Percentiles rank a stretch among this genome's conserved stretches.
phyloP scores from a whole-genome alignment of 352 stramenopile species.

The Phytopythium vexans region DNA sequence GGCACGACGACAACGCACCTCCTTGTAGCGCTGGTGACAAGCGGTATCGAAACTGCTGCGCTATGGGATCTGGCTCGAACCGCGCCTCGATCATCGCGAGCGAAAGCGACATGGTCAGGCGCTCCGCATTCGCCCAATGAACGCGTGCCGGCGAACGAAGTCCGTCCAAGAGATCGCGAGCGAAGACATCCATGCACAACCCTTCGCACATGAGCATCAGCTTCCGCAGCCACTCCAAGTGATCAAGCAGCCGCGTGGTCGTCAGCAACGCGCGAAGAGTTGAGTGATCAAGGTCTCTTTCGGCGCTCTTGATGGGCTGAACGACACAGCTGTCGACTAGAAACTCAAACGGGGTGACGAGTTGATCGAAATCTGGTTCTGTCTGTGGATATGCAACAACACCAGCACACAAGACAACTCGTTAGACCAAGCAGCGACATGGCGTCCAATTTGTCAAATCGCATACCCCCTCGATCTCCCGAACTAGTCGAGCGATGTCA shows the following conservation, averaged over 20 bases:
- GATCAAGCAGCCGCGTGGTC: slow-evolving; percentile 36
- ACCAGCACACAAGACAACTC: background rate
- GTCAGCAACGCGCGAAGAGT: slow-evolving; percentile 39
- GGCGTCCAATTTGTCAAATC: background rate
- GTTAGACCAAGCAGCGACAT: no score
- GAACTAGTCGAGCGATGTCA: background rate
- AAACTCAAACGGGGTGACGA: slow-evolving; percentile 39
- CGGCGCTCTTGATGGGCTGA: slow-evolving; percentile 31
- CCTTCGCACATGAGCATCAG: slow-evolving; percentile 75
- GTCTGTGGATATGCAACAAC: slow-evolving; percentile 9
- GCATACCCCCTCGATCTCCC: slow-evolving; percentile 1
- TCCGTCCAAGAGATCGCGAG: slow-evolving; percentile 45
- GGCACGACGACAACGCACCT: slow-evolving; percentile 18
- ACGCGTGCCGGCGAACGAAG: slow-evolving; percentile 29
- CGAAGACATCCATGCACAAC: slow-evolving; percentile 70
- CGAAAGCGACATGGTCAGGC: slow-evolving; percentile 43
- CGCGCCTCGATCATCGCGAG: slow-evolving; percentile 59
- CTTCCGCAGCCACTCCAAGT: slow-evolving; percentile 58
- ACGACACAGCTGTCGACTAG: slow-evolving; percentile 38
- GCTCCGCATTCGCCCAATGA: slow-evolving; percentile 40
- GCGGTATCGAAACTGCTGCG: slow-evolving; percentile 47
- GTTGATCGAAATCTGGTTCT: slow-evolving; percentile 1
- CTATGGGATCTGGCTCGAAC: slow-evolving; percentile 12
- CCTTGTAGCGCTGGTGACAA: slow-evolving; percentile 27
- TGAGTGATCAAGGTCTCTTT: slow-evolving; percentile 40